A percentile compares a stretch with the other conserved stretches of the same genome.
These are phyloP conservation scores for Aphanoascus verrucosus DNA, from an alignment of 2,329 filamentous ascomycete species.

Conservation along the genomic window DNA sequence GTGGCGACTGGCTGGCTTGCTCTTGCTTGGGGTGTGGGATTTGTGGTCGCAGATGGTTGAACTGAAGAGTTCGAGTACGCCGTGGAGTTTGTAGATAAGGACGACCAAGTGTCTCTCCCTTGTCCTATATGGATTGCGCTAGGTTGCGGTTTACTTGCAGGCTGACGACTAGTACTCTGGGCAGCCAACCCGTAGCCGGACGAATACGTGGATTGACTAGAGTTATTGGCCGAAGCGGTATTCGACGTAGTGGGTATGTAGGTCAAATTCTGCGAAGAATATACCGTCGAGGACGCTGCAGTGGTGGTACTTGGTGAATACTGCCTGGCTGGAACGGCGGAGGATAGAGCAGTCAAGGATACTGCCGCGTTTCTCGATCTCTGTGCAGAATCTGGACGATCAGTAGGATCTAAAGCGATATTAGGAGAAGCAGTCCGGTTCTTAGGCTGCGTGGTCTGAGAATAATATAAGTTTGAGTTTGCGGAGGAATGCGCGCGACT, in stretches of 20 bases:
- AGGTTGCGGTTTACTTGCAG: not conserved
- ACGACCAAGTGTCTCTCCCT: constrained; percentile 3
- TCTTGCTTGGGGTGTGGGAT: not conserved
- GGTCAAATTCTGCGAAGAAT: constrained; percentile 1
- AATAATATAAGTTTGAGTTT: constrained; percentile 1
- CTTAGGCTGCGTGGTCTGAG: not conserved
- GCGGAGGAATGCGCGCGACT: not conserved
- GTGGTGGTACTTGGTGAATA: constrained; percentile 2
- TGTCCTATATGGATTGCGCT: constrained; percentile 1
- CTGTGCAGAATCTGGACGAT: constrained; percentile 13
- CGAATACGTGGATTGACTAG: not conserved
- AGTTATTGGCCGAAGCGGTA: not conserved
- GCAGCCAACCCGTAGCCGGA: not conserved
- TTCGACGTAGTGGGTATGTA: constrained; percentile 1
- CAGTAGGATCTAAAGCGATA: not conserved
- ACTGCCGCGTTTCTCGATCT: constrained; percentile 13
- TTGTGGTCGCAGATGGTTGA: not conserved
- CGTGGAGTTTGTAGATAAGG: not conserved
- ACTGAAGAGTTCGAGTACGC: not conserved
- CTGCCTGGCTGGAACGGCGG: constrained; percentile 4
- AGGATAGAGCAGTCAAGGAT: constrained; percentile 16
- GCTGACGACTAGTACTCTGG: not conserved
- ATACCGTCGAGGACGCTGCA: not conserved
- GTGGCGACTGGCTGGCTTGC: not conserved
- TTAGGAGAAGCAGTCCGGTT: not conserved